Conservation (phyloP, 139 green algal species). For the Tetradesmus obliquus region DNA sequence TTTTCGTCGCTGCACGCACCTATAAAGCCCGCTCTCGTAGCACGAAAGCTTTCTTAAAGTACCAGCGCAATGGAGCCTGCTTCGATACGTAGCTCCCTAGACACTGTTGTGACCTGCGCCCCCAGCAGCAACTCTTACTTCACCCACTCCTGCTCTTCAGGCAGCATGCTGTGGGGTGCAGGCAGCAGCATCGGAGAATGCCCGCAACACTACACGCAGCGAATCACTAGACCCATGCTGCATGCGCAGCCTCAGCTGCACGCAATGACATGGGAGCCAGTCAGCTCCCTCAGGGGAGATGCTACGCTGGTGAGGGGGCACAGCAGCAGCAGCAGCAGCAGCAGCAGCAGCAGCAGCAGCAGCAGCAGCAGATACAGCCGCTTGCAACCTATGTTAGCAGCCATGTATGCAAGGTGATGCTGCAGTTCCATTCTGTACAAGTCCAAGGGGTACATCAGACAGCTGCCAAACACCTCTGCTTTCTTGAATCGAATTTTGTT, state of each 20-base stretch:
- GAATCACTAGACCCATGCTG: not conserved
- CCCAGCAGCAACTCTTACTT: not conserved
- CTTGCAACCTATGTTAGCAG: not conserved
- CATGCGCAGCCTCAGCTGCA: not conserved
- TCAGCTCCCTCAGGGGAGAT: not conserved
- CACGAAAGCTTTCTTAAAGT: too few species aligned
- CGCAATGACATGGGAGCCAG: not conserved
- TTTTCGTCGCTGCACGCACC: not conserved
- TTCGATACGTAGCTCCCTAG: not conserved
- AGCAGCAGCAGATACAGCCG: not conserved
- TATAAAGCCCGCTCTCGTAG: not conserved
- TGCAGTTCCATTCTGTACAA: too few species aligned
- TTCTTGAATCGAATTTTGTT: too few species aligned
- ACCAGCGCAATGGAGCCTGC: not conserved
- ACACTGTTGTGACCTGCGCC: not conserved
- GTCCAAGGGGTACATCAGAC: too few species aligned
- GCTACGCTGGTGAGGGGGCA: not conserved
- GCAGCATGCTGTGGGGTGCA: not conserved
- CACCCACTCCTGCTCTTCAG: not conserved
- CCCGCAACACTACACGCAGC: not conserved
- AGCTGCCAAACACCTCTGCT: too few species aligned
- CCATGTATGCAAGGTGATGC: too few species aligned
- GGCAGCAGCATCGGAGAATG: not conserved
- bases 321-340: not conserved
- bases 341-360: not conserved